Evolutionary conservation across 2,329 filamentous ascomycete genomes (phyloP), one percentile per base, ranked within the genome.

Genomic region (Aspergillus novofumigatus): DNA sequence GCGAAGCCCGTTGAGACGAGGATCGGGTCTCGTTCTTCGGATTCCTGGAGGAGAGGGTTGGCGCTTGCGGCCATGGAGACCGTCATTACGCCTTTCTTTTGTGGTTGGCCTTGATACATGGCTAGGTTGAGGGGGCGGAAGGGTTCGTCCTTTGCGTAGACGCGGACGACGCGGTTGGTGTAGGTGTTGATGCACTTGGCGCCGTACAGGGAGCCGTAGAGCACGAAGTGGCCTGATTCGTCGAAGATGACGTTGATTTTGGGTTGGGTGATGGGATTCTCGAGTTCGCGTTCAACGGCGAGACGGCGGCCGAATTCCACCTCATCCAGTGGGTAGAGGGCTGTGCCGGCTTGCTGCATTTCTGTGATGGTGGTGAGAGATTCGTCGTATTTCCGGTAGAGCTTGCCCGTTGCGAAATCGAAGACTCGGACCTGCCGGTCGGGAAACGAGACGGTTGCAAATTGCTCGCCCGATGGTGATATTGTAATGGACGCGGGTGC

Each of bases 111-210:
- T 78, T 99, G 95, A 72, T 99, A 99, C 5, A 99, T 77, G 20
- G 89, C 85, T 11, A 99, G 78, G 70, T 92, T 90, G 55, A 97
- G 80, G 0, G 91, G 85, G 26, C 94, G 86, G 66, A 97, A 87
- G 45, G 89, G 87, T 69, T 99, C 94, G 51, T 97, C 93, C 67
- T 88, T 89, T 48, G 90, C 94, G 74, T 93, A 97, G 1, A 94
- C 84, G 71, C 92, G 92, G 60, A 97, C 88, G 1, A 97, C 87
- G 59, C 91, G 86, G 75, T 99, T 97, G 17, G 94, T 96, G 69
- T 92, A 88, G 0, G 91, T 97, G 76, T 99, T 99, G 73, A 99
- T 83, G 25, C 97, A 92, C 76, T 99, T 99, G 68, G 93, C 85
- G 23, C 95, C 94, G 45, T 93, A 79, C 65, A 99, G 88, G 10